These are phyloP conservation scores for Pseudozyma sp. DNA, from an alignment of 1,284 basidiomycete genomes.

Conservation along the genomic window DNA sequence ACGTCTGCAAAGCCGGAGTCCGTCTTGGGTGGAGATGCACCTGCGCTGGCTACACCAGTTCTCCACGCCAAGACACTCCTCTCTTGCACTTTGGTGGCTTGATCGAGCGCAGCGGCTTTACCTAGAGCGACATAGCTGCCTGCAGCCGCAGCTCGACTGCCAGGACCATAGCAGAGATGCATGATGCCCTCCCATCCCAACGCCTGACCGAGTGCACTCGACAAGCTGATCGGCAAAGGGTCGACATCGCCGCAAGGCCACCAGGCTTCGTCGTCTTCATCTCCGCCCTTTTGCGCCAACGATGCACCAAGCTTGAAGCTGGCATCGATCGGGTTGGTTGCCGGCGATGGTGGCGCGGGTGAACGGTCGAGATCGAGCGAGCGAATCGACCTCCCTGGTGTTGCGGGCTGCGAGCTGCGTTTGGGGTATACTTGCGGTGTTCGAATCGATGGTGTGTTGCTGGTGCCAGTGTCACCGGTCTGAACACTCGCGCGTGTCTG, in stretches of 20 bases:
- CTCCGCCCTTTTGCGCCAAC: constrained; percentile 13
- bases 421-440: constrained; percentile 39
- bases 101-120: constrained; percentile 57
- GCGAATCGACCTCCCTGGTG: constrained; percentile 27
- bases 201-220: constrained; percentile 53
- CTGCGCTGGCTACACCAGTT: constrained; percentile 47
- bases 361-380: constrained; percentile 47
- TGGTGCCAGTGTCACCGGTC: constrained; percentile 21
- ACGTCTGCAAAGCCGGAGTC: constrained; percentile 11
- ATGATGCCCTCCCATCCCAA: constrained; percentile 67
- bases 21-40: constrained; percentile 24
- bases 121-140: constrained; percentile 54
- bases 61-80: constrained; percentile 55
- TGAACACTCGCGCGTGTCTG: constrained; percentile 11
- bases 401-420: constrained; percentile 22
- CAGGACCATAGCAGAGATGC: constrained; percentile 64
- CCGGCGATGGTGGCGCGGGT: constrained; percentile 6
- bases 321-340: constrained; percentile 41
- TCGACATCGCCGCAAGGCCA: constrained; percentile 60
- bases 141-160: constrained; percentile 43
- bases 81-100: constrained; percentile 39
- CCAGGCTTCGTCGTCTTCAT: constrained; percentile 51
- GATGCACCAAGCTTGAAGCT: constrained; percentile 40
- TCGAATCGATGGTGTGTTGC: constrained; percentile 24
- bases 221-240: constrained; percentile 56